phyloP scores from a whole-genome alignment of 2,329 filamentous ascomycete species.

The Fusarium graminum region DNA sequence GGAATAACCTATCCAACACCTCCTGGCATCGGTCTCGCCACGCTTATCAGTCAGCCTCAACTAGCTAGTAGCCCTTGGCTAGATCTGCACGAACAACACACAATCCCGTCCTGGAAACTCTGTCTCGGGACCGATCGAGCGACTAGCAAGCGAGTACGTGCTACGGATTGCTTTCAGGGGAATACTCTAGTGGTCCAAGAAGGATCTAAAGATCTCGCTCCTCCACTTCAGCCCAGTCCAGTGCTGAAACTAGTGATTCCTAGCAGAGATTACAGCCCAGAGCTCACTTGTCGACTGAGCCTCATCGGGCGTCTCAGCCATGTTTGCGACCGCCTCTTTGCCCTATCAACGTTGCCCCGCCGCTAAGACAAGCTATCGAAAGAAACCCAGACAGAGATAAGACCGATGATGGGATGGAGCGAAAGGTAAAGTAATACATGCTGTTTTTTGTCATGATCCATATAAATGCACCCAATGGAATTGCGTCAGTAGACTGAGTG shows the following conservation, averaged over 20 bases:
- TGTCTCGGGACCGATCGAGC: neutral
- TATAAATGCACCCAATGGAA: neutral
- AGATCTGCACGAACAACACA: conserved; percentile 14
- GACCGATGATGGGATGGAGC: neutral
- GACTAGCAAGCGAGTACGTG: neutral
- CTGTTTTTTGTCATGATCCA: neutral
- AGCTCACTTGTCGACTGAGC: conserved; percentile 1
- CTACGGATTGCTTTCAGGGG: neutral
- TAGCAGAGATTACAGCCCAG: neutral
- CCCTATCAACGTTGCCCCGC: conserved; percentile 3
- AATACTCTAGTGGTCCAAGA: neutral
- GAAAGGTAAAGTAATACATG: neutral
- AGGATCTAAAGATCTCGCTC: conserved; percentile 5
- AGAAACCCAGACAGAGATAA: neutral
- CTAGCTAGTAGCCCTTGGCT: conserved; percentile 3
- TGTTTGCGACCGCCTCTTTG: conserved; percentile 1
- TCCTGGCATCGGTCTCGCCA: neutral
- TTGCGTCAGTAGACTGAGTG: neutral
- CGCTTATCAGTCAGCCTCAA: conserved; percentile 22
- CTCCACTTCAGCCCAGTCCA: conserved; percentile 22
- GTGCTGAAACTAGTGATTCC: conserved; percentile 6
- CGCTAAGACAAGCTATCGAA: conserved; percentile 2
- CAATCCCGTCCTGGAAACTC: neutral
- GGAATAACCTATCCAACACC: neutral
- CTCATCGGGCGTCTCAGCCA: conserved; percentile 3